phyloP scores from a whole-genome alignment of 805 yeast genomes.

The Saitoella complicata region DNA sequence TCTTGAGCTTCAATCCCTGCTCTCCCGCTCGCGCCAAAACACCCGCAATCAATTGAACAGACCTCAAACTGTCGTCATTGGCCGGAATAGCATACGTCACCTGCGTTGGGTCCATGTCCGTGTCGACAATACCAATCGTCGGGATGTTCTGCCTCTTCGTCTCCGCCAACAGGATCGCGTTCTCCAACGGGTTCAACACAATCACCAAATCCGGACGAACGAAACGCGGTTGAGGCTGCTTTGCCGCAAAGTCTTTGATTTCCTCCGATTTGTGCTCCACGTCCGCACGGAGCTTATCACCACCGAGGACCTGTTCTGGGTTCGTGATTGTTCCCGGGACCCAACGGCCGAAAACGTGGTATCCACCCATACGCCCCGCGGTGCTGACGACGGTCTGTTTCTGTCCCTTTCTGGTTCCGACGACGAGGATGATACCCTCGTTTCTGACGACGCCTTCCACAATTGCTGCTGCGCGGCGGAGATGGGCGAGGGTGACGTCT shows the following conservation, averaged over 20 bases:
- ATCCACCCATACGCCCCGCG: conserved; percentile 62
- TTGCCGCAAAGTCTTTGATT: too few relatives aligned
- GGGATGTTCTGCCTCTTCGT: conserved; percentile 74
- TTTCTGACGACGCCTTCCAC: conserved; percentile 62
- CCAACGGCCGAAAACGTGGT: conserved; percentile 75
- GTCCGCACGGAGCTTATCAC: conserved; percentile 44
- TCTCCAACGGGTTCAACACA: conserved; percentile 73
- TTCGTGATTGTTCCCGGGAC: conserved; percentile 89
- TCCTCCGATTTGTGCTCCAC: conserved; percentile 21
- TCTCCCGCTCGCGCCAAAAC: conserved; percentile 75
- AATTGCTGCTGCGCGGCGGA: conserved; percentile 75
- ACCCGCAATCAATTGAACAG: conserved; percentile 67
- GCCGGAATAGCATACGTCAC: conserved; percentile 94
- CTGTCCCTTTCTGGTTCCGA: conserved; percentile 74
- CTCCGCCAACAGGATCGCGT: conserved; percentile 63
- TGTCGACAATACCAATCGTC: conserved; percentile 84
- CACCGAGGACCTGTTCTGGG: conserved; percentile 42
- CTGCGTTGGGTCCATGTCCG: conserved; percentile 77
- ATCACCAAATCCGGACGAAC: conserved; percentile 83
- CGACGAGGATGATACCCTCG: conserved; percentile 73
- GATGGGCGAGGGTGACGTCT: conserved; percentile 58
- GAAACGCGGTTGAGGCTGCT: neutral
- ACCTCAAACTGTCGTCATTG: conserved; percentile 78
- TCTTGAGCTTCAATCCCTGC: conserved; percentile 38
- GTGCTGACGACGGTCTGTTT: conserved; percentile 60